phyloP scores from a whole-genome alignment of 306 rosid genomes.

The Prunus mume region DNA sequence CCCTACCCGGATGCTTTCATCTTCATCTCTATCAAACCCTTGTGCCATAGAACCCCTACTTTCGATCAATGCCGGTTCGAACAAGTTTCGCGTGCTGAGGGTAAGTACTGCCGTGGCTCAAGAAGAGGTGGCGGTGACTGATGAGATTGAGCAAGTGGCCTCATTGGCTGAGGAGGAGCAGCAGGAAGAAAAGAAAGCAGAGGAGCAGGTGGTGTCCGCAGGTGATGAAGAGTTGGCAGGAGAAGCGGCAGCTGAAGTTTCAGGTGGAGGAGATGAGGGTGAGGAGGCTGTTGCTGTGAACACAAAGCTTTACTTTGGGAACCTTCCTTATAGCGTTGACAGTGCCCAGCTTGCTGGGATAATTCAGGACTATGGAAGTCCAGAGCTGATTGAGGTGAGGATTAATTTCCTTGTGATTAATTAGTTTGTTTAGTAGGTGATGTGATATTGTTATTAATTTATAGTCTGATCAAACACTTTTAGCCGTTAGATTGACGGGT shows the following conservation, averaged over 20 bases:
- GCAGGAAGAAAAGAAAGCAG: constrained; percentile 17
- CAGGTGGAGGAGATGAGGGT: constrained; percentile 16
- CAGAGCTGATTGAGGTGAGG: constrained; percentile 84
- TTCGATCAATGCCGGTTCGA: constrained; percentile 22
- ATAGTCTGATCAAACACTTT: neutral
- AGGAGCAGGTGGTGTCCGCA: neutral
- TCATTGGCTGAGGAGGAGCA: neutral
- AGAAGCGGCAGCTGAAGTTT: constrained; percentile 12
- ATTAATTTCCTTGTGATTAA: neutral
- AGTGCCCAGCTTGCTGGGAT: constrained; percentile 95
- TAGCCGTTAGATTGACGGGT: neutral
- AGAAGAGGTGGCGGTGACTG: constrained; percentile 46
- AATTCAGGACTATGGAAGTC: constrained; percentile 68
- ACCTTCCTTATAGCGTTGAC: constrained; percentile 89
- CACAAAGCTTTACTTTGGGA: constrained; percentile 95
- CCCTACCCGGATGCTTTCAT: constrained; percentile 33
- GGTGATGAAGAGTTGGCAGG: constrained; percentile 8
- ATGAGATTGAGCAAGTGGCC: constrained; percentile 29
- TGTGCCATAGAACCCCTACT: constrained; percentile 28
- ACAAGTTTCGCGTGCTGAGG: constrained; percentile 42
- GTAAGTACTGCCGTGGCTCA: constrained; percentile 59
- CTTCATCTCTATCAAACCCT: constrained; percentile 30
- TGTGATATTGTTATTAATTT: neutral
- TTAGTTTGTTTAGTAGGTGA: neutral
- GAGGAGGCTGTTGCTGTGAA: constrained; percentile 23